Conservation (phyloP, 208 protist species). For the Naegleria fowleri region DNA sequence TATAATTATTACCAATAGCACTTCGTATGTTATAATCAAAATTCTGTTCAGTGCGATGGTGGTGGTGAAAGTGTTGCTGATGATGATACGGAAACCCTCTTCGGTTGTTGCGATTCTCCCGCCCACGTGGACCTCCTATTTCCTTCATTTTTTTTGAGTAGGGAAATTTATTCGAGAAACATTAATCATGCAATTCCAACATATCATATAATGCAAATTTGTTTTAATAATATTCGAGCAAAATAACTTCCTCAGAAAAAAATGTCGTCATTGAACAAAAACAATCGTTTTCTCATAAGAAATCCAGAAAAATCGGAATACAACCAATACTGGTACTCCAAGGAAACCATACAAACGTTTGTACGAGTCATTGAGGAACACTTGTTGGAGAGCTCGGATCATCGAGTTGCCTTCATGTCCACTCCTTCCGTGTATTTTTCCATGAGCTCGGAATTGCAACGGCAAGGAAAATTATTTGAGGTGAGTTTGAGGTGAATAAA, state of each 20-base stretch:
- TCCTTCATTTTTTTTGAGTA: too few species aligned
- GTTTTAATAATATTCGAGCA: too few species aligned
- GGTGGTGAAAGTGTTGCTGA: too few species aligned
- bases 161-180: too few species aligned
- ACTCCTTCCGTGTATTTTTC: constrained; percentile 80
- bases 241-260: too few species aligned
- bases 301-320: constrained; percentile 58
- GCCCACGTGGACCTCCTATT: too few species aligned
- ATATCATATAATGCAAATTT: too few species aligned
- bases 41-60: not conserved
- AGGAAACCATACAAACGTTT: constrained; percentile 60
- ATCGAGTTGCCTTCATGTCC: constrained; percentile 71
- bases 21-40: not conserved
- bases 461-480: constrained; percentile 36
- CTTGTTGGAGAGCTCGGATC: constrained; percentile 45
- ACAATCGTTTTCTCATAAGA: constrained; percentile 31
- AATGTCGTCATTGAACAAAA: not conserved
- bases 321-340: constrained; percentile 90
- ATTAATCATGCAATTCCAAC: too few species aligned
- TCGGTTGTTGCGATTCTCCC: too few species aligned
- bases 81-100: too few species aligned
- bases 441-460: constrained; percentile 39
- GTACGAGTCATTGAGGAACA: constrained; percentile 55
- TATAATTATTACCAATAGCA: too few species aligned
- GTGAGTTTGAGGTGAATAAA: not conserved